Percentiles rank a stretch among this genome's conserved stretches.
phyloP scores from a whole-genome alignment of 495 filamentous ascomycete species.

The Penicillium robsamsonii region DNA sequence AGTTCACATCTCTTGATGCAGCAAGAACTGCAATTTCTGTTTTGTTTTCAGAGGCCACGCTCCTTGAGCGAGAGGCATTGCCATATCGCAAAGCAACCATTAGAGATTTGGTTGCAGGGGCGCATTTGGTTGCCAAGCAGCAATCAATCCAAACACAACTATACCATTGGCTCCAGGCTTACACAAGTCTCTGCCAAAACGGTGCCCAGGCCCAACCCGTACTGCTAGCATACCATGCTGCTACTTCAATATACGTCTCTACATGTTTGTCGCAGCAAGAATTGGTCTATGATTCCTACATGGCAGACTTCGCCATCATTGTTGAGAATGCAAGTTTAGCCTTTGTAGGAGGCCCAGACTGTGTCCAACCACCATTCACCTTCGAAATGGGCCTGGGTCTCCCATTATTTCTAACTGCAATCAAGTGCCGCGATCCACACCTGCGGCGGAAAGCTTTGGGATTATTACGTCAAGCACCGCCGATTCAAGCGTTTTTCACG shows the following conservation, averaged over 20 bases:
- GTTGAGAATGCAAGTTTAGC: constrained; percentile 28
- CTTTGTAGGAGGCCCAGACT: constrained; percentile 19
- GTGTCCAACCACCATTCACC: constrained; percentile 34
- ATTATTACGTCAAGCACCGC: constrained; percentile 27
- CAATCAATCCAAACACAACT: constrained; percentile 11
- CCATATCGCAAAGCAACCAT: background rate
- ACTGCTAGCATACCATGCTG: constrained; percentile 12
- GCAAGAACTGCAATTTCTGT: constrained; percentile 16
- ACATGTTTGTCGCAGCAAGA: constrained; percentile 16
- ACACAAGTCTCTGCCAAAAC: constrained; percentile 1
- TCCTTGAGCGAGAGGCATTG: constrained; percentile 21
- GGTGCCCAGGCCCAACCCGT: constrained; percentile 5
- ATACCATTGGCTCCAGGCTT: constrained; percentile 7
- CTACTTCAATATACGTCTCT: constrained; percentile 17
- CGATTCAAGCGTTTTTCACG: constrained; percentile 32
- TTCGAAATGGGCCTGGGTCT: constrained; percentile 37
- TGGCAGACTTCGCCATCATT: constrained; percentile 28
- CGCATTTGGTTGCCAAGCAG: constrained; percentile 10
- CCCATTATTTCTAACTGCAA: constrained; percentile 34
- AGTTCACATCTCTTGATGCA: constrained; percentile 17
- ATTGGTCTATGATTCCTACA: constrained; percentile 24
- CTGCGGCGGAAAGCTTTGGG: constrained; percentile 30
- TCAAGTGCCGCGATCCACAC: constrained; percentile 34
- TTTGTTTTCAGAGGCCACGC: constrained; percentile 19
- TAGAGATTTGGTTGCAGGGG: background rate